Base-by-base conservation (phyloP, 306 rosid genomes). In the Cajanus cajan region DNA sequence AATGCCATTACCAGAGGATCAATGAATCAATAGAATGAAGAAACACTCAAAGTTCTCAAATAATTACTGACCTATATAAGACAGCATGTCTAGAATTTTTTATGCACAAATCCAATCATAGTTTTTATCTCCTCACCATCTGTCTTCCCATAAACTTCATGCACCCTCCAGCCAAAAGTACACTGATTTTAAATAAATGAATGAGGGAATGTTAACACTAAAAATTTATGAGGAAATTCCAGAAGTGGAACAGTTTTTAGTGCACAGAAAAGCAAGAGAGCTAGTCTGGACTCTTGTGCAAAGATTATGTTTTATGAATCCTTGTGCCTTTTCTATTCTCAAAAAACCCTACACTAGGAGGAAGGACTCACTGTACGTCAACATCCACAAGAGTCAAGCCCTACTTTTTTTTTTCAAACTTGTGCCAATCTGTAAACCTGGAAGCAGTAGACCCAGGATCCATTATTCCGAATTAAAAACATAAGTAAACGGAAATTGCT, bases 371-470 rank as follows among this genome's bases (percentile, higher is more conserved):
- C 37, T 72, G 50, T 1, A 50, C 15, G 79, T 76, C 72, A 76
- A 59, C 84, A 84, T 57, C 78, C 52, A 74, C n/a, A 24, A 74
- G 62, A 37, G 52, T 76, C 72, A 77, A 72, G 43, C 36, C 28
- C 16, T 45, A 41, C 19, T 8, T 41, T 65, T 77, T 41, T 65
- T 77, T 71, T 79, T 79, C 77, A 64, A 80, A 63, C 79, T 37
- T 54, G 36, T 70, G 64, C 55, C 62, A 71, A 64, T 64, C 80
- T 71, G 82, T 62, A 66, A 76, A 44, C 59, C 72, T 21, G 37
- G 64, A 79, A 73, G 52, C n/a, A 73, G 41, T 31, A 36, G 72
- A 52, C 52, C 67, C 34, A 8, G 77, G 74, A 78, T 73, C 74
- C 78, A 67, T 8, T 51, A 39, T 67, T 72, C 73, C 21, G 73